Conservation (phyloP, 2,329 filamentous ascomycete species). For the Fusarium nelsonii region DNA sequence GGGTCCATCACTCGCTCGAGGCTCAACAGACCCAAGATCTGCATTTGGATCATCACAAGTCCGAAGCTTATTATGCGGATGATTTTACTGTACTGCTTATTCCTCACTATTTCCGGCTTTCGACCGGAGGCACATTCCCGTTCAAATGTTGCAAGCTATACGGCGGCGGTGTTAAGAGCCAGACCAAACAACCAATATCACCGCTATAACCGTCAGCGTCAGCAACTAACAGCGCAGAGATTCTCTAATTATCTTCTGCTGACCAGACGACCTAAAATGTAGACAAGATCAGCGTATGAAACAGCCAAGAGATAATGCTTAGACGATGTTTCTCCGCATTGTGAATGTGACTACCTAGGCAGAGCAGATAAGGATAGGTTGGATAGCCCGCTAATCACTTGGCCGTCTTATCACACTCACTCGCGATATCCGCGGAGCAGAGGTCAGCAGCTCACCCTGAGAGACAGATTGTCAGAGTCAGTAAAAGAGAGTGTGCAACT, state of each 20-base stretch:
- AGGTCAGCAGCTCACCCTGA: conserved; percentile 36
- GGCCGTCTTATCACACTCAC: conserved; percentile 3
- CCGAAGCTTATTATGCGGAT: conserved; percentile 18
- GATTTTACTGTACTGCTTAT: not conserved
- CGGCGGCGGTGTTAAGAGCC: conserved; percentile 1
- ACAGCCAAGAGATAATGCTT: conserved; percentile 25
- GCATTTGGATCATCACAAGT: conserved; percentile 2
- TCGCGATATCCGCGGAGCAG: not conserved
- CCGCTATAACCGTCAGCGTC: conserved; percentile 1
- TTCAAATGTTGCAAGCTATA: not conserved
- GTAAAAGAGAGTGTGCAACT: conserved; percentile 5
- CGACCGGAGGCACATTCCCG: not conserved
- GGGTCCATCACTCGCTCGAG: not conserved
- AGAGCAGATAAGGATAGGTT: not conserved
- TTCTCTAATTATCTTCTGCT: not conserved
- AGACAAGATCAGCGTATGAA: conserved; percentile 16
- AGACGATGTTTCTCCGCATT: conserved; percentile 12
- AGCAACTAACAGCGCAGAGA: conserved; percentile 3
- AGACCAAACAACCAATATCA: conserved; percentile 1
- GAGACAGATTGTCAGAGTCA: not conserved
- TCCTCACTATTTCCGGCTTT: conserved; percentile 18
- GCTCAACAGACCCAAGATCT: conserved; percentile 8
- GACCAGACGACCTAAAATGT: not conserved
- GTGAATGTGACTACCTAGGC: not conserved
- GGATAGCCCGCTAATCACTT: conserved; percentile 4